These are phyloP conservation scores for Cephaloascus fragrans DNA, from an alignment of 805 yeast genomes.

Conservation along the genomic window DNA sequence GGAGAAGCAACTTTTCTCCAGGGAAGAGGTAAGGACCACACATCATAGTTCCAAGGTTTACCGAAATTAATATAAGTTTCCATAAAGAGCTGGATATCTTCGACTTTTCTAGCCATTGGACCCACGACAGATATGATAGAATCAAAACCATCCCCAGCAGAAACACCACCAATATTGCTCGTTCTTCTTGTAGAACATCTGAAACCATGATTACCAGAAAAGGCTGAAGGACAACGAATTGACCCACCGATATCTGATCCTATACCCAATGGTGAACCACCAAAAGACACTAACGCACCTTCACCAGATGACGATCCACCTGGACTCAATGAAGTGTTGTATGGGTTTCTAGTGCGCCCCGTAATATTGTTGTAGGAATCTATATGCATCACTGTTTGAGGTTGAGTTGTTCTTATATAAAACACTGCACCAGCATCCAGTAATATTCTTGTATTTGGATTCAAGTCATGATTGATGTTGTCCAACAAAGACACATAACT, in stretches of 20 bases:
- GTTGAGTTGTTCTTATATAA: slow-evolving; percentile 58
- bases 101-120: slow-evolving; percentile 35
- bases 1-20: slow-evolving; percentile 26
- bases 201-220: slow-evolving; percentile 28
- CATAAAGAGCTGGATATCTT: slow-evolving; percentile 16
- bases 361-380: slow-evolving; percentile 52
- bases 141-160: slow-evolving; percentile 32
- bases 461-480: slow-evolving; percentile 34
- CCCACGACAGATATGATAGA: slow-evolving; percentile 35
- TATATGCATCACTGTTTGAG: slow-evolving; percentile 62
- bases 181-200: slow-evolving; percentile 31
- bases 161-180: slow-evolving; percentile 17
- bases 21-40: slow-evolving; percentile 17
- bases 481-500: slow-evolving; percentile 46
- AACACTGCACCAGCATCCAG: slow-evolving; percentile 49
- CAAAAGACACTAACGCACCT: slow-evolving; percentile 32
- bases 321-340: slow-evolving; percentile 38
- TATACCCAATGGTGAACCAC: slow-evolving; percentile 40
- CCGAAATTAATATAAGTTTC: slow-evolving; percentile 10
- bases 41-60: slow-evolving; percentile 29
- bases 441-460: slow-evolving; percentile 36
- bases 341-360: slow-evolving; percentile 51
- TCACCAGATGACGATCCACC: slow-evolving; percentile 53
- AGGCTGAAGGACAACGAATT: slow-evolving; percentile 37
- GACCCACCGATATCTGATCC: slow-evolving; percentile 50